A percentile compares a stretch with the other conserved stretches of the same genome.
These are phyloP conservation scores for Trichosanthes cucumerina DNA, from an alignment of 306 rosid species.

Conservation along the genomic window DNA sequence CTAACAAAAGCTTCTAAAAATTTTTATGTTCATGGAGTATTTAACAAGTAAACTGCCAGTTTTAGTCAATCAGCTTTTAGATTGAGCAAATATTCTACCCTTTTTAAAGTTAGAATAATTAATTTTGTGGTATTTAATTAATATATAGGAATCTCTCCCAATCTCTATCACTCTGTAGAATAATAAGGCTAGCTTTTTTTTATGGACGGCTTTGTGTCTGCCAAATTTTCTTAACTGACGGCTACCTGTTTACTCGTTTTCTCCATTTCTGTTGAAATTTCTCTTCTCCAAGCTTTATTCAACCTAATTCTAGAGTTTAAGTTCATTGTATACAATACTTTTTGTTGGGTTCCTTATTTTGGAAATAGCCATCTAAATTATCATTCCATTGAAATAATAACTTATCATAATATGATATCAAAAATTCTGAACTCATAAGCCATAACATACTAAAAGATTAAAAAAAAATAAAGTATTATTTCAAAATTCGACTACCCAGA, in stretches of 20 bases:
- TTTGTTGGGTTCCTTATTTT: neutral
- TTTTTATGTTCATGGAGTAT: neutral
- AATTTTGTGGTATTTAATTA: neutral
- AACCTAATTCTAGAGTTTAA: neutral
- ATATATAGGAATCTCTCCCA: neutral
- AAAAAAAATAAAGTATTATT: neutral
- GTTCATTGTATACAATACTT: neutral
- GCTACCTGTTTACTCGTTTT: neutral
- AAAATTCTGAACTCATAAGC: too few species aligned
- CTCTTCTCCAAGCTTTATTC: neutral
- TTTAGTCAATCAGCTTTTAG: neutral
- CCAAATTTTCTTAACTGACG: neutral
- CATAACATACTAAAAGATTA: too few species aligned
- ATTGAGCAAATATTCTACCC: neutral
- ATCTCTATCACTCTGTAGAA: neutral
- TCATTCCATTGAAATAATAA: neutral
- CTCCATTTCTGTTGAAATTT: neutral
- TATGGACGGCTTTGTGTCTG: neutral
- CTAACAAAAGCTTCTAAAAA: neutral
- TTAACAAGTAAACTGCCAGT: neutral
- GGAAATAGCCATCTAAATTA: neutral
- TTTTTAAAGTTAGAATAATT: neutral
- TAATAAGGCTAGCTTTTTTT: neutral
- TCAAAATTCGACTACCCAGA: neutral
- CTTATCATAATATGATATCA: too few species aligned